A percentile compares a stretch with the other conserved stretches of the same genome.
These are phyloP conservation scores for Colletotrichum phormii DNA, from an alignment of 2,329 filamentous ascomycete genomes.

Conservation along the genomic window DNA sequence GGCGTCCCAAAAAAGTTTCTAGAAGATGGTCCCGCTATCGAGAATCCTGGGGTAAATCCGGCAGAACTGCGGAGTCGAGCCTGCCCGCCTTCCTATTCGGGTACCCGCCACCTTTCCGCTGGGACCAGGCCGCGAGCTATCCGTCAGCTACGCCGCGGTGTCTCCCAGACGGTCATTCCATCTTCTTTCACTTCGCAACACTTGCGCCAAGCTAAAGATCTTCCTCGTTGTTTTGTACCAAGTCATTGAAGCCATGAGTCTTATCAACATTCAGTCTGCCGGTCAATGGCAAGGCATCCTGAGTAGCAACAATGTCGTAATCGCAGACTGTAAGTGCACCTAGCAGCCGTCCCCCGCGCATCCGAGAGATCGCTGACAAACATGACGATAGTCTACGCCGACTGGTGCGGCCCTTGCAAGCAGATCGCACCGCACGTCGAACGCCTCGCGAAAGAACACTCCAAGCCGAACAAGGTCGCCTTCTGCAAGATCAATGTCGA, in stretches of 20 bases:
- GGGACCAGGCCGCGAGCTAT: constrained; percentile 23
- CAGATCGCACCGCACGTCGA: constrained; percentile 91
- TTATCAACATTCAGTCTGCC: constrained; percentile 71
- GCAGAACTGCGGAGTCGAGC: constrained; percentile 38
- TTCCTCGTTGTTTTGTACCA: background rate
- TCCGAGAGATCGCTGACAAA: constrained; percentile 41
- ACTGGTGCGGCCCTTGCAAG: constrained; percentile 96
- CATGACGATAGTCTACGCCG: constrained; percentile 80
- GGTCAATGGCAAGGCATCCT: constrained; percentile 80
- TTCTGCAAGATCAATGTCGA: constrained; percentile 96
- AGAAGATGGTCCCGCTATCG: constrained; percentile 18
- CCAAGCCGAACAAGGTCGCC: constrained; percentile 83
- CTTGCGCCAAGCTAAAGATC: constrained; percentile 16
- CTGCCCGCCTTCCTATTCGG: constrained; percentile 41
- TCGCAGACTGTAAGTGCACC: constrained; percentile 83
- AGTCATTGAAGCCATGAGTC: constrained; percentile 52
- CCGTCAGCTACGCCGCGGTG: constrained; percentile 8
- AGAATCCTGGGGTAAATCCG: constrained; percentile 36
- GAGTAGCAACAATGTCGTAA: constrained; percentile 79
- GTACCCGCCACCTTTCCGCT: constrained; percentile 29
- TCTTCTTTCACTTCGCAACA: background rate
- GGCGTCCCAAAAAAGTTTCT: constrained; percentile 32
- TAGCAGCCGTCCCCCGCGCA: constrained; percentile 20
- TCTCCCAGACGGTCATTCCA: background rate
- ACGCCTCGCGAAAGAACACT: constrained; percentile 81